Conservation (phyloP, 192 early-diverging fungal species). For the Umbelopsis sp. region DNA sequence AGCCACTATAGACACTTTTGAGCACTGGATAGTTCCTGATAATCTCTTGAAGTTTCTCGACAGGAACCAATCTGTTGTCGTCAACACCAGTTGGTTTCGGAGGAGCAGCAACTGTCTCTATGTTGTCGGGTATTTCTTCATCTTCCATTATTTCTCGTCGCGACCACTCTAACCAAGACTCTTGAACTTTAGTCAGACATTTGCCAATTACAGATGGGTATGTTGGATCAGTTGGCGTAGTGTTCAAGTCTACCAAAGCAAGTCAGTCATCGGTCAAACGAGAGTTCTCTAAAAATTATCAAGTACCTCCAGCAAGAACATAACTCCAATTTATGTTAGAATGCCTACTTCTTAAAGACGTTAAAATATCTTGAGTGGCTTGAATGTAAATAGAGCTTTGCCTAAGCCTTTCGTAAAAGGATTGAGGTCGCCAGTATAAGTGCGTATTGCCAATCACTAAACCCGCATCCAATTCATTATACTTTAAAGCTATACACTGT, state of each 20-base stretch:
- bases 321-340: constrained; percentile 20
- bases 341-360: not conserved
- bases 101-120: not conserved
- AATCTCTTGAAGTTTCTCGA: not conserved
- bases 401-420: constrained; percentile 39
- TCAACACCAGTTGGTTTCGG: not conserved
- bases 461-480: constrained; percentile 7
- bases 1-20: constrained; percentile 32
- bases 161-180: constrained; percentile 23
- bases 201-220: constrained; percentile 24
- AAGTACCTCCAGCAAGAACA: constrained; percentile 27
- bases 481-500: constrained; percentile 26
- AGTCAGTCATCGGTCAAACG: not conserved
- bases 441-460: constrained; percentile 42
- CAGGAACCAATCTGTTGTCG: not conserved
- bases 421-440: constrained; percentile 39
- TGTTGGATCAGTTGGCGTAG: constrained; percentile 28
- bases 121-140: not conserved
- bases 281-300: not conserved
- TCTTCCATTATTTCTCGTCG: constrained; percentile 4
- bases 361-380: not conserved
- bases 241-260: constrained; percentile 28
- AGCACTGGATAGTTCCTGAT: not conserved
- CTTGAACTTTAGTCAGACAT: constrained; percentile 13
- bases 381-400: constrained; percentile 29